These are phyloP conservation scores for Plantago ovata DNA, from an alignment of 257 asterid species.

Conservation along the genomic window DNA sequence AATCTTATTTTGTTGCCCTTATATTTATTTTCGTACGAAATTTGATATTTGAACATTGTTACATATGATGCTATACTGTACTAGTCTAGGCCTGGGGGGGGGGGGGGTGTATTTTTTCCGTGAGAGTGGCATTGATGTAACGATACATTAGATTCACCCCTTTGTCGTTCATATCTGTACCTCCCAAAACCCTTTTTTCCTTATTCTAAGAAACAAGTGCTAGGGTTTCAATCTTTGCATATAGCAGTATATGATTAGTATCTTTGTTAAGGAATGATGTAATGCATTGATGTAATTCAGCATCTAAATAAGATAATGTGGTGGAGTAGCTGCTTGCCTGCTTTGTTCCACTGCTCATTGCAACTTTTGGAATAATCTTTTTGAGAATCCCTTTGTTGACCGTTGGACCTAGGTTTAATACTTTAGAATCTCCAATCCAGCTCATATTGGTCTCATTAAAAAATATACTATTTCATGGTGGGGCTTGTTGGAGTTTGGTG, in stretches of 20 bases:
- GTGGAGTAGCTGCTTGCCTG: constrained; percentile 25
- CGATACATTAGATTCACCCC: too few relatives aligned
- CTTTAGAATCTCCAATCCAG: constrained; percentile 2
- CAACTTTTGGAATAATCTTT: constrained; percentile 25
- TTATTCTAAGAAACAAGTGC: too few relatives aligned
- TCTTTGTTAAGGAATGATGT: constrained; percentile 4
- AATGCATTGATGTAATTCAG: constrained; percentile 20
- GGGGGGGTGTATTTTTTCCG: too few relatives aligned
- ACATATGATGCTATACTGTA: too few relatives aligned
- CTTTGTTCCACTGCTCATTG: constrained; percentile 33
- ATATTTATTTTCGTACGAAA: background rate
- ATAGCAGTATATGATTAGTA: too few relatives aligned
- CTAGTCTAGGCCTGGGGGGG: too few relatives aligned
- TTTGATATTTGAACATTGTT: too few relatives aligned
- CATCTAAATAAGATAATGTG: constrained; percentile 34
- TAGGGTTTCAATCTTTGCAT: too few relatives aligned
- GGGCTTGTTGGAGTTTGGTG: constrained; percentile 15
- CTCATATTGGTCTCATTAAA: constrained; percentile 12
- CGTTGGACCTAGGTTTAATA: constrained; percentile 23
- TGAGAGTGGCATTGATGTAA: too few relatives aligned
- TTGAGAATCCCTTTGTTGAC: constrained; percentile 16
- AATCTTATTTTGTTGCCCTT: background rate
- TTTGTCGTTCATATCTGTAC: too few relatives aligned
- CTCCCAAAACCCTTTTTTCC: too few relatives aligned
- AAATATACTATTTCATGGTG: constrained; percentile 2